Conservation (phyloP, 352 stramenopile species). For the Phytophthora capsici region DNA sequence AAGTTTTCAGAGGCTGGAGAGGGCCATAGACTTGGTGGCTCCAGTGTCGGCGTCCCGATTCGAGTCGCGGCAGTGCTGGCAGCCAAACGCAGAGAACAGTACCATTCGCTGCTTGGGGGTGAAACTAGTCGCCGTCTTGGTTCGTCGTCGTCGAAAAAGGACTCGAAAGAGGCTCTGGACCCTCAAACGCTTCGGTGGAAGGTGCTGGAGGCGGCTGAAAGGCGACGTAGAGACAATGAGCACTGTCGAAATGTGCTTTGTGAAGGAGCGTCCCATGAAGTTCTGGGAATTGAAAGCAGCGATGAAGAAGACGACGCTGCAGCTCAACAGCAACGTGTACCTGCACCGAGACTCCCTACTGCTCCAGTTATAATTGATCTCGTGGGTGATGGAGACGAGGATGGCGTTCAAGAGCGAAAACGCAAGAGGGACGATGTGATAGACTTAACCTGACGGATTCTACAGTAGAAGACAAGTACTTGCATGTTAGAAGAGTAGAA, state of each 20-base stretch:
- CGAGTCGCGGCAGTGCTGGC: slow-evolving; percentile 45
- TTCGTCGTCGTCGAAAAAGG: not conserved
- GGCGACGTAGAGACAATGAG: slow-evolving; percentile 50
- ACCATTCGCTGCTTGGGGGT: slow-evolving; percentile 45
- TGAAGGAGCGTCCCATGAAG: slow-evolving; percentile 38
- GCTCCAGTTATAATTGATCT: slow-evolving; percentile 18
- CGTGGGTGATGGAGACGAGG: slow-evolving; percentile 17
- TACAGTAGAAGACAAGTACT: slow-evolving; percentile 7
- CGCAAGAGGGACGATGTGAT: slow-evolving; percentile 27
- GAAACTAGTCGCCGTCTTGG: slow-evolving; percentile 47
- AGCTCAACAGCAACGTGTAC: not conserved
- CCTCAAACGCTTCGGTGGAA: slow-evolving; percentile 42
- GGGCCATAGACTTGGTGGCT: slow-evolving; percentile 41
- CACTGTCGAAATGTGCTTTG: slow-evolving; percentile 36
- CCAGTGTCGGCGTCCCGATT: slow-evolving; percentile 11
- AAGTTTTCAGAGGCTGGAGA: slow-evolving; percentile 51
- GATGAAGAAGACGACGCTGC: slow-evolving; percentile 40
- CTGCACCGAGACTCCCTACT: not conserved
- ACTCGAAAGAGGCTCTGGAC: slow-evolving; percentile 15
- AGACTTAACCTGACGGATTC: slow-evolving; percentile 33
- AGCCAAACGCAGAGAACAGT: slow-evolving; percentile 48
- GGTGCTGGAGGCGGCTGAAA: slow-evolving; percentile 62
- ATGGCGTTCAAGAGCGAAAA: slow-evolving; percentile 7
- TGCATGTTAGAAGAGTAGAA: slow-evolving; percentile 22
- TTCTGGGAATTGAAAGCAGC: slow-evolving; percentile 54